These are phyloP conservation scores for Brassica nigra DNA, from an alignment of 345 rosid species.

Conservation along the genomic window DNA sequence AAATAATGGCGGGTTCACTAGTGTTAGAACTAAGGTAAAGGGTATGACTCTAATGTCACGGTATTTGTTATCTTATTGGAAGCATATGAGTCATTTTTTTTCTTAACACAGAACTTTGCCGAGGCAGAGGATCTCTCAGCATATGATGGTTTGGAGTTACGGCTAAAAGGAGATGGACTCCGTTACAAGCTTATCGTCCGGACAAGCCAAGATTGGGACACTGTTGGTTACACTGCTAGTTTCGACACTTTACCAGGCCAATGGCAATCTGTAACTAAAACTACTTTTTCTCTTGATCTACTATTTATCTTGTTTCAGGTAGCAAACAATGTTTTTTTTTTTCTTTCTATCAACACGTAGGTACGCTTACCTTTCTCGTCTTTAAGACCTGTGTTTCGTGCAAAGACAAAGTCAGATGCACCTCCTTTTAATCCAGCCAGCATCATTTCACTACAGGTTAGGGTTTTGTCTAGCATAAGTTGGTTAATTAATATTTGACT, in stretches of 20 bases:
- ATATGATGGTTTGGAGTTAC: constrained; percentile 84
- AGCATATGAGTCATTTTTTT: background rate
- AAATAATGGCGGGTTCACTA: constrained; percentile 92
- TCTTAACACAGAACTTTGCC: constrained; percentile 64
- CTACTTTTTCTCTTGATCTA: background rate
- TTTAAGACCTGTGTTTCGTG: constrained; percentile 85
- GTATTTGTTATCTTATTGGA: background rate
- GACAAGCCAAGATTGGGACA: constrained; percentile 83
- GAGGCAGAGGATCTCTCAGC: constrained; percentile 80
- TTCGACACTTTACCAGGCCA: constrained; percentile 75
- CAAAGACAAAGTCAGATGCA: constrained; percentile 71
- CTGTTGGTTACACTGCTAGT: constrained; percentile 80
- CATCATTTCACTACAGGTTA: constrained; percentile 79
- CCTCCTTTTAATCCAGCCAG: constrained; percentile 73
- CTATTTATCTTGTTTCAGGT: background rate
- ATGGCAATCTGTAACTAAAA: constrained; percentile 89
- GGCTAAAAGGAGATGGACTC: constrained; percentile 81
- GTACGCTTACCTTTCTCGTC: constrained; percentile 75
- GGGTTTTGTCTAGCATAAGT: background rate
- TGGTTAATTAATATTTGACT: background rate
- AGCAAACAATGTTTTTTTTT: background rate
- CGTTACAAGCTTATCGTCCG: constrained; percentile 83
- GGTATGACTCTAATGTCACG: constrained; percentile 13
- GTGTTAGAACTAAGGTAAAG: constrained; percentile 79
- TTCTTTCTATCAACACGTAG: constrained; percentile 39